A percentile compares a stretch with the other conserved stretches of the same genome.
These are phyloP conservation scores for Calonectria pteridis DNA, from an alignment of 2,329 filamentous ascomycete genomes.

Conservation along the genomic window DNA sequence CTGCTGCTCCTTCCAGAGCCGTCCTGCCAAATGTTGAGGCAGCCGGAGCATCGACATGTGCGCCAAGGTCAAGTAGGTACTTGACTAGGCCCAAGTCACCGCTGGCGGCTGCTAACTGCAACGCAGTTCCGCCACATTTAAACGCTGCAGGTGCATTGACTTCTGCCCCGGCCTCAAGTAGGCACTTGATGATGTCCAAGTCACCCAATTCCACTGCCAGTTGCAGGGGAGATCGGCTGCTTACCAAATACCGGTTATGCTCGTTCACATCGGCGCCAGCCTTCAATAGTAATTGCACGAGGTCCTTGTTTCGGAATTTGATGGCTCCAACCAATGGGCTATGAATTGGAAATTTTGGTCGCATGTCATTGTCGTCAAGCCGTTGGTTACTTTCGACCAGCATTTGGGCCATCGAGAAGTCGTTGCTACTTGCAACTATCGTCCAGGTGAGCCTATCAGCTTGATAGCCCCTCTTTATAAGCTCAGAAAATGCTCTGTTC, in stretches of 20 bases:
- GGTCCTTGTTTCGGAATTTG: fast-evolving
- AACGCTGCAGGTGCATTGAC: background rate
- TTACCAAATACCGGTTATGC: background rate
- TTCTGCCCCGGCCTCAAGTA: background rate
- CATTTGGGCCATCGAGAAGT: background rate
- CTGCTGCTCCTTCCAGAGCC: slow-evolving; percentile 17
- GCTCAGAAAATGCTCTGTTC: background rate
- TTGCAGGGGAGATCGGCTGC: background rate
- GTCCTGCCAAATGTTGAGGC: fast-evolving
- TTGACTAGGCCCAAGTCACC: background rate
- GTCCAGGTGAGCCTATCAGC: slow-evolving; percentile 18
- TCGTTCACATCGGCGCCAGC: background rate
- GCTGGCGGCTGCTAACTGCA: background rate
- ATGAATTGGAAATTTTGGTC: background rate
- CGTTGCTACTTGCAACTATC: background rate
- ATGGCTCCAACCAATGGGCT: background rate
- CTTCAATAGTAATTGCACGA: background rate
- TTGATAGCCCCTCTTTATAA: background rate
- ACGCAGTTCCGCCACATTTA: background rate
- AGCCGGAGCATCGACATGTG: background rate
- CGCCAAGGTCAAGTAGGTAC: slow-evolving; percentile 8
- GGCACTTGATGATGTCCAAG: background rate
- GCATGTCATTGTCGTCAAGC: background rate
- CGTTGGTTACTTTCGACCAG: background rate
- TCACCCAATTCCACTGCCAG: background rate